Percentiles rank a stretch among this genome's conserved stretches.
phyloP scores from a whole-genome alignment of 2,329 filamentous ascomycete species.

The Hymenoscyphus scutula region DNA sequence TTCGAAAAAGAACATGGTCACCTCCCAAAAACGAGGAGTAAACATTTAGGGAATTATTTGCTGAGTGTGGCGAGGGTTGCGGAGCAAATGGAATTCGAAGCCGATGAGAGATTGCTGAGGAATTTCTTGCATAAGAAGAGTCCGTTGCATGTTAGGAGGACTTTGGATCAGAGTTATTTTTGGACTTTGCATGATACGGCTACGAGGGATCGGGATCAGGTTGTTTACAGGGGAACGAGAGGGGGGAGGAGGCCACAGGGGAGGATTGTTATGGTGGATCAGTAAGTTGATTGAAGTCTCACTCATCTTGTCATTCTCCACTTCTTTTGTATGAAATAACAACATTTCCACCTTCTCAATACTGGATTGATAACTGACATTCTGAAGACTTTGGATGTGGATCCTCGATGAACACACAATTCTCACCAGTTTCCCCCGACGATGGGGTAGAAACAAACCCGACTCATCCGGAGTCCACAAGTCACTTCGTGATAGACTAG shows the following conservation, averaged over 20 bases:
- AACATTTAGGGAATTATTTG: constrained; percentile 19
- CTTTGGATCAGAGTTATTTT: constrained; percentile 46
- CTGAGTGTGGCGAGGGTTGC: constrained; percentile 17
- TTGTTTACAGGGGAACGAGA: constrained; percentile 24
- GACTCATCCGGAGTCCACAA: constrained; percentile 43
- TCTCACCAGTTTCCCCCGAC: constrained; percentile 42
- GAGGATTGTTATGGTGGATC: constrained; percentile 43
- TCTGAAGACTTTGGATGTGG: constrained; percentile 42
- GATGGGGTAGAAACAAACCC: constrained; percentile 43
- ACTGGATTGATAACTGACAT: not conserved
- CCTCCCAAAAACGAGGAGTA: constrained; percentile 9
- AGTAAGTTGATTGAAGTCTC: constrained; percentile 21
- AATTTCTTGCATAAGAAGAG: constrained; percentile 22
- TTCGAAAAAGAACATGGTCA: constrained; percentile 4
- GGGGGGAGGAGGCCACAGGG: constrained; percentile 11
- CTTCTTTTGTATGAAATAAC: not conserved
- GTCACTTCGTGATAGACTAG: constrained; percentile 37
- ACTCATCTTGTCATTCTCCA: not conserved
- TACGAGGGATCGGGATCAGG: constrained; percentile 36
- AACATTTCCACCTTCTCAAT: not conserved
- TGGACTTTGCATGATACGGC: constrained; percentile 40
- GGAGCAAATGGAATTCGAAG: constrained; percentile 27
- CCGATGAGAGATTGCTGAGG: constrained; percentile 23
- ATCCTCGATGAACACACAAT: constrained; percentile 41
- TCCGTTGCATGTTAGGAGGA: constrained; percentile 45